A percentile compares a stretch with the other conserved stretches of the same genome.
These are phyloP conservation scores for Maudiozyma pseudohumilis DNA, from an alignment of 805 yeast genomes.

Conservation along the genomic window DNA sequence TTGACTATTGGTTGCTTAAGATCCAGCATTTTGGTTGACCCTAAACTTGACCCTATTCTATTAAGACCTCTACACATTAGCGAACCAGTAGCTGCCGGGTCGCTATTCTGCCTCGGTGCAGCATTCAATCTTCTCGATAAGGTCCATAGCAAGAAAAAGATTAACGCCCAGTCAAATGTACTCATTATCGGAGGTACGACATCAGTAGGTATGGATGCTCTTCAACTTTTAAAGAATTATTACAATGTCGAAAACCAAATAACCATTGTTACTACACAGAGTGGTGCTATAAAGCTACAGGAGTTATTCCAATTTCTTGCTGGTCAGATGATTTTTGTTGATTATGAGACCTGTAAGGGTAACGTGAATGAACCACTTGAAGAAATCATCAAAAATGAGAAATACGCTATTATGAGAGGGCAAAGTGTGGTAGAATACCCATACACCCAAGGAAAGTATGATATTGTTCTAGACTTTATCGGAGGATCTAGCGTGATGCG, in stretches of 20 bases:
- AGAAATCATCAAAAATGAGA: slow-evolving; percentile 21
- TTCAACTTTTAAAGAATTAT: slow-evolving; percentile 47
- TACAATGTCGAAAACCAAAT: slow-evolving; percentile 41
- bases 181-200: slow-evolving; percentile 72
- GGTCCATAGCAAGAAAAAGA: slow-evolving; percentile 16
- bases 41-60: slow-evolving; percentile 38
- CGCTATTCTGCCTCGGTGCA: slow-evolving; percentile 53
- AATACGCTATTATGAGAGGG: slow-evolving; percentile 28
- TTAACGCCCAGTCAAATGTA: slow-evolving; percentile 38
- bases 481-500: slow-evolving; percentile 53
- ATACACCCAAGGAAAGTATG: slow-evolving; percentile 41
- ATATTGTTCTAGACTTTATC: slow-evolving; percentile 57
- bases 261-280: slow-evolving; percentile 48
- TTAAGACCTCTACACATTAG: slow-evolving; percentile 40
- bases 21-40: slow-evolving; percentile 46
- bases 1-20: slow-evolving; percentile 49
- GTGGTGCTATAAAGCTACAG: slow-evolving; percentile 36
- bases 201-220: slow-evolving; percentile 54
- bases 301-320: slow-evolving; percentile 32
- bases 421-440: slow-evolving; percentile 19
- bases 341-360: slow-evolving; percentile 27
- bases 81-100: slow-evolving; percentile 50
- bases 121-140: slow-evolving; percentile 41
- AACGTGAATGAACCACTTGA: slow-evolving; percentile 25
- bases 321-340: slow-evolving; percentile 32